Base-by-base conservation (phyloP, 1,284 basidiomycete genomes). In the Lentinus polychrous region DNA sequence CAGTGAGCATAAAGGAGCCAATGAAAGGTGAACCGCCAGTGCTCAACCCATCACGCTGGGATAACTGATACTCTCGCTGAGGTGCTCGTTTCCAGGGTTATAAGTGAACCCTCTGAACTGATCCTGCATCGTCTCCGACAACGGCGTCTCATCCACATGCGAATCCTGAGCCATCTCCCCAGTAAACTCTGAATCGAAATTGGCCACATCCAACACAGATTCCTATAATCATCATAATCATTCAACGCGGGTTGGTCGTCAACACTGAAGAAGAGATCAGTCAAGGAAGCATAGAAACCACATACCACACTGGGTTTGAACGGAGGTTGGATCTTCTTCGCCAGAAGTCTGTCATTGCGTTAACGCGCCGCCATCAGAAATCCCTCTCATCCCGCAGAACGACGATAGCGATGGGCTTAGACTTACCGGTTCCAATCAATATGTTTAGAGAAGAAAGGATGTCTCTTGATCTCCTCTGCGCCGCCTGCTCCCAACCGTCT, bases 241-340 rank as follows among this genome's bases (percentile, higher is more conserved):
- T n/a, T n/a, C n/a, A n/a, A n/a, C n/a, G n/a, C n/a, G n/a, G n/a
- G n/a, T n/a, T n/a, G n/a, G 18, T 11, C 43, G 8, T 27, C 11
- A 47, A 34, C n/a, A 33, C 17, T 40, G 10, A 18, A 45, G 36
- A 38, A n/a, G n/a, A n/a, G n/a, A n/a, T n/a, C n/a, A 27, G 40
- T 17, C 37, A 15, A 38, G 14, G 15, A 17, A 17, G 8, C 8
- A 38, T 3, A 33, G 18, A 17, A 74, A 24, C 11, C 6, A 58
- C 86, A 64, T 67, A 90, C 89, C 52, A 99, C 95, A 55, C 88
- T 91, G 2, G 96, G 96, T 71, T 99, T 99, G 77, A 98, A 99
- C 2, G 94, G 91, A 6, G 96, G 94, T 58, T 94, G 92, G 47
- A 97, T 95, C 75, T 97, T 95, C 75, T 97, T 99, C 35, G 86